Evolutionary conservation across 1,284 basidiomycete genomes (phyloP), one percentile per base, ranked within the genome.

Genomic region (Blastosporella zonata): DNA sequence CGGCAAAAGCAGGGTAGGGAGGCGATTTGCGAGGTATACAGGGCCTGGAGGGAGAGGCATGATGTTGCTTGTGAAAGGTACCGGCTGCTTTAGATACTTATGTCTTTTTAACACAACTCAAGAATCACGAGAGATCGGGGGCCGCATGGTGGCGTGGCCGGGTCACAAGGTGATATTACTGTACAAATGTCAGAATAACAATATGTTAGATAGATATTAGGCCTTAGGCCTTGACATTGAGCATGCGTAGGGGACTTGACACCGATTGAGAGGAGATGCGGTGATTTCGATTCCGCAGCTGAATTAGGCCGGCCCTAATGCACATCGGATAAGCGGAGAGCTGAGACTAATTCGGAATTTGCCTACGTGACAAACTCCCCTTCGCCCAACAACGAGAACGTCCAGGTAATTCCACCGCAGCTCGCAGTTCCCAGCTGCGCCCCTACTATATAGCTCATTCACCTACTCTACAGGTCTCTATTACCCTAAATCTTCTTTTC

Each of bases 291-390:
- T 29, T 31, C 34, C 52, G 47, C 47, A 50, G 47, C 38, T 33
- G n/a, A n/a, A n/a, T 34, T 47, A 3, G 27, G 43, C 57, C 56
- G 50, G 58, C 58, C 56, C 58, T 58, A 49, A 58, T 49, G 47
- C 42, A 52, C 2, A 57, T 55, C 52, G 47, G 57, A 56, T 58
- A 56, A 58, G 50, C 54, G 49, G 49, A 17, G 46, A 17, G n/a
- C 35, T 51, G 50, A 58, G 37, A 54, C 51, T 46, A 34, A 33
- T 37, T 45, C 42, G 52, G 52, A 54, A 35, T 52, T 50, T 56
- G 50, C 47, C 40, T 43, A 42, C 47, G 41, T 54, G 49, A 47
- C 45, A 51, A 44, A 41, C 50, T 47, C 42, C 50, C 54, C 48
- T 57, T 54, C 46, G 49, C 55, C 55, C 58, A 56, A 52, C 49